Base-by-base conservation (phyloP, 306 rosid genomes). In the Arachis stenosperma region DNA sequence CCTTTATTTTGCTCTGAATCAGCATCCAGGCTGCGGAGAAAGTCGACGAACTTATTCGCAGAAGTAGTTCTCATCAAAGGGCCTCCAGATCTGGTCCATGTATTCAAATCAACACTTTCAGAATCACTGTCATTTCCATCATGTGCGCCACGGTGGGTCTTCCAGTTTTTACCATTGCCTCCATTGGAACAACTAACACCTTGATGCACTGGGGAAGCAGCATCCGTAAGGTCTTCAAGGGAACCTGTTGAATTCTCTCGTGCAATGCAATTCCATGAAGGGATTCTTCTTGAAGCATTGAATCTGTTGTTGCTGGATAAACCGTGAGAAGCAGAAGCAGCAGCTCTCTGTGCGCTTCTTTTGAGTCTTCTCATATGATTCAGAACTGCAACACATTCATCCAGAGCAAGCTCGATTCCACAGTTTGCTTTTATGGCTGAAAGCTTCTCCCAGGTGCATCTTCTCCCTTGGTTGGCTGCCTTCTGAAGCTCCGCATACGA, bases 371-470 rank as follows among this genome's bases (percentile, higher is more conserved):
- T 87, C 99, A 91, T 88, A 80, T 91, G 96, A 76, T 88, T 94
- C 87, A 94, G 96, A 79, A 88, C 81, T 30, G 93, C 85, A 39
- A 91, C 99, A 72, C 90, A 85, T 75, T 89, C 99, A 77, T 94
- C 99, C 58, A 94, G 90, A 14, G 88, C 95, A 76, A 94, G 97
- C 78, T 94, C 97, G 74, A 88, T 94, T 65, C 90, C 97, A 47
- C 99, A 91, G 69, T 94, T 94, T 57, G 97, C 95, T 88, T 94
- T 94, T 61, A 94, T 88, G 74, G 99, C 96, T 0, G 97, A 89
- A 5, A 91, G 95, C 84, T 94, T 94, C 96, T 89, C 96, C 99
- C 99, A 94, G 33, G 95, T 91, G 81, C 99, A 90, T 82, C 97
- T 85, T 84, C 99, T 85, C 68, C 97, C 99, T 83, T 94, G 99